phyloP scores from a whole-genome alignment of 768 basidiomycete genomes.

The Mrakia gelida region DNA sequence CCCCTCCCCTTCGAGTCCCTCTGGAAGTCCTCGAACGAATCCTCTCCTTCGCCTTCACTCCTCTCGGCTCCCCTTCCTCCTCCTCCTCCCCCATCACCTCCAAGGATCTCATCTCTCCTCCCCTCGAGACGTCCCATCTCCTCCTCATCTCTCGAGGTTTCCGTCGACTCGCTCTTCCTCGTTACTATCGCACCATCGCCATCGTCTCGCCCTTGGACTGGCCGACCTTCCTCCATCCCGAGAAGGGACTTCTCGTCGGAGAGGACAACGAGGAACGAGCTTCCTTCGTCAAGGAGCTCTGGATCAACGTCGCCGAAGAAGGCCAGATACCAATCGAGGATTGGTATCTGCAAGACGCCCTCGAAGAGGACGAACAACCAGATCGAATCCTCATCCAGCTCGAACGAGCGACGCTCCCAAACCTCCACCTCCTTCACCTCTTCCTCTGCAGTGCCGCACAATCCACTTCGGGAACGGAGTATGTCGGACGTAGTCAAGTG shows the following conservation, averaged over 20 bases:
- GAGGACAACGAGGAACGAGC: neutral
- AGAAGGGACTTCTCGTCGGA: neutral
- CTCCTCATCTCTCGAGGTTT: neutral
- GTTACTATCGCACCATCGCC: neutral
- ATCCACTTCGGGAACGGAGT: too few relatives aligned
- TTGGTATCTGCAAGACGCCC: neutral
- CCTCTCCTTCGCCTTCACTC: too few relatives aligned
- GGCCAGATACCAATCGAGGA: neutral
- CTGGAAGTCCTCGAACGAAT: too few relatives aligned
- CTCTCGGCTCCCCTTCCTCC: too few relatives aligned
- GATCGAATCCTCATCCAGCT: neutral
- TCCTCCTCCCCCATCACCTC: neutral
- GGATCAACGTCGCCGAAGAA: neutral
- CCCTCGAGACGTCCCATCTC: neutral
- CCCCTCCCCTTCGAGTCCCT: too few relatives aligned
- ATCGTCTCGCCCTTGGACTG: slow-evolving; percentile 1
- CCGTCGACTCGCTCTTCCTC: neutral
- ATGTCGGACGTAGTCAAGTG: too few relatives aligned
- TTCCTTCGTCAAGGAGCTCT: neutral
- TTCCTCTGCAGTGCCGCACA: neutral
- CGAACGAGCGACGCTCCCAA: neutral
- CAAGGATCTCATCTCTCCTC: neutral
- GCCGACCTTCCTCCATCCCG: neutral
- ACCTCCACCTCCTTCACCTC: neutral
- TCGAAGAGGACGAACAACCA: neutral